Evolutionary conservation across 1,284 basidiomycete genomes (phyloP).

Genomic region (Mycena sp.): DNA sequence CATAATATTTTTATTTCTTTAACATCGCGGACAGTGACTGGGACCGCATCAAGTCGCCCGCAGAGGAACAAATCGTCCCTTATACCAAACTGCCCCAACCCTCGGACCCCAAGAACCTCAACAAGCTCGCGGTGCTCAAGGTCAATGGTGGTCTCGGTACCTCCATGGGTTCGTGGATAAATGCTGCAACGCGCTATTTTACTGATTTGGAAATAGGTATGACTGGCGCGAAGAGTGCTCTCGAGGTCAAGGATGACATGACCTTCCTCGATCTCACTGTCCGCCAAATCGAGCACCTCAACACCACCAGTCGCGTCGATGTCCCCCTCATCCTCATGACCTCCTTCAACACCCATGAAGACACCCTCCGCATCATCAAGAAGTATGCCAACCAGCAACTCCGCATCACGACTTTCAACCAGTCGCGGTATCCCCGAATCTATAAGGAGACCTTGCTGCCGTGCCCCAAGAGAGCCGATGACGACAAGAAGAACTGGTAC

Average conservation of each 20-base stretch:
- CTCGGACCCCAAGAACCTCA: constrained; percentile 78
- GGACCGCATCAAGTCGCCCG: constrained; percentile 97
- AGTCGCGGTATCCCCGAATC: constrained; percentile 98
- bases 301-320: constrained; percentile 79
- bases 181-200: neutral
- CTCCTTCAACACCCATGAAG: constrained; percentile 99
- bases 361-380: constrained; percentile 97
- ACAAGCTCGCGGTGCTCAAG: constrained; percentile 98
- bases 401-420: constrained; percentile 96
- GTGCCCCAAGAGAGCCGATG: constrained; percentile 86
- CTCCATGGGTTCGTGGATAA: constrained; percentile 81
- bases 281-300: constrained; percentile 94
- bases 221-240: constrained; percentile 93
- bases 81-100: constrained; percentile 81
- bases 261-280: constrained; percentile 98
- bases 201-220: constrained; percentile 63
- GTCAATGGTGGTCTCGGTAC: constrained; percentile 99
- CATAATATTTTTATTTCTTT: constrained; percentile 24
- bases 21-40: constrained; percentile 76
- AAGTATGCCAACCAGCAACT: constrained; percentile 99
- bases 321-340: constrained; percentile 99
- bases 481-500: constrained; percentile 98
- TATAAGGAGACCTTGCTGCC: constrained; percentile 95
- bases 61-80: constrained; percentile 91
- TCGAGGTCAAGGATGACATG: constrained; percentile 97